phyloP scores from a whole-genome alignment of 163 green algal species.

The Scenedesmus sp. region DNA sequence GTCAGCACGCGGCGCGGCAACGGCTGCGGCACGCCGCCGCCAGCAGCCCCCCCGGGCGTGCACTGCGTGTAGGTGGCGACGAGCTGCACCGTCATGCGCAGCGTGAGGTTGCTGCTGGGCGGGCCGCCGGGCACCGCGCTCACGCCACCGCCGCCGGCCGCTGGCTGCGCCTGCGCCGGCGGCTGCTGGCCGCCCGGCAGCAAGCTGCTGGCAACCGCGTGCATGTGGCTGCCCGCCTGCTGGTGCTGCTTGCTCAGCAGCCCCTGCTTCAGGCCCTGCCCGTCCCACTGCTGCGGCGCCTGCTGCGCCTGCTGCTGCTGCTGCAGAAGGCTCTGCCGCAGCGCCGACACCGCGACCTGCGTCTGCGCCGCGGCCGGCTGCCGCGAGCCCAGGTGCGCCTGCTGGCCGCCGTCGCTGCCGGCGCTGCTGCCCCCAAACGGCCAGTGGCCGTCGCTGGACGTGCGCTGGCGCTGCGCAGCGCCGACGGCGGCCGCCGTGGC shows the following conservation, averaged over 20 bases:
- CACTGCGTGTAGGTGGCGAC: conserved; percentile 38
- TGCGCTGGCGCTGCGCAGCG: background rate
- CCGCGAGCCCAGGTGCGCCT: background rate
- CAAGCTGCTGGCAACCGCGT: background rate
- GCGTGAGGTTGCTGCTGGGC: conserved; percentile 43
- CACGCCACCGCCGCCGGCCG: background rate
- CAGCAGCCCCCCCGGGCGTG: background rate
- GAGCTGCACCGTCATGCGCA: conserved; percentile 36
- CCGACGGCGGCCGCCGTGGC: background rate
- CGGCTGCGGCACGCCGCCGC: conserved; percentile 1
- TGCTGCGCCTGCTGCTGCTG: conserved; percentile 16
- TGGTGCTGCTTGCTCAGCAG: conserved; percentile 4
- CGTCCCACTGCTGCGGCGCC: conserved; percentile 28
- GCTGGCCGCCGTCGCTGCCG: background rate
- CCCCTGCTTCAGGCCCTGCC: background rate
- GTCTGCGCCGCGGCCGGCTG: background rate
- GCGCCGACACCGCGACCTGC: conserved; percentile 8
- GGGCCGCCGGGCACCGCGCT: background rate
- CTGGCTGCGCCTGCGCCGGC: background rate
- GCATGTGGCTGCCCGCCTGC: background rate
- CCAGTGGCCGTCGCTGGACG: conserved; percentile 19
- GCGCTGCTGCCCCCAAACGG: background rate
- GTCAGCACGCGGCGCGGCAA: conserved; percentile 75
- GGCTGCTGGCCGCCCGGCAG: background rate
- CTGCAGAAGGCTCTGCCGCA: conserved; percentile 23